phyloP scores from a whole-genome alignment of 257 asterid species.

The Primulina eburnea region DNA sequence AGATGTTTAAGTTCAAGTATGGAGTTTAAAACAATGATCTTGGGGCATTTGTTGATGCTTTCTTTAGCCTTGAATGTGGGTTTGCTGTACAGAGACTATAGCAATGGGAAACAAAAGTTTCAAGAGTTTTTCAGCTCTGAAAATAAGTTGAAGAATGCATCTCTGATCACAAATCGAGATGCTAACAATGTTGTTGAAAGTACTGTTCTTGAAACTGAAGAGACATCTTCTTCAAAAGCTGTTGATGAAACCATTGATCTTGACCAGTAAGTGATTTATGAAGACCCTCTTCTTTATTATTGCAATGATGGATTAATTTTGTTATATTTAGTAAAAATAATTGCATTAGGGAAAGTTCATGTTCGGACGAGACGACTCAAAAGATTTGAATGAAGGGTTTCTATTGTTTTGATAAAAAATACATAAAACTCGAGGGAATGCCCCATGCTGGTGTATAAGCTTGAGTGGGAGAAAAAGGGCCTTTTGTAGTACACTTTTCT shows the following conservation, averaged over 20 bases:
- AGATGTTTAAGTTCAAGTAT: slow-evolving; percentile 20
- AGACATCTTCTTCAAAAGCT: slow-evolving; percentile 28
- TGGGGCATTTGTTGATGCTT: slow-evolving; percentile 52
- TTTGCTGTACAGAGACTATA: slow-evolving; percentile 48
- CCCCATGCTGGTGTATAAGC: background rate
- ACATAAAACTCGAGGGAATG: background rate
- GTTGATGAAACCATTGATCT: slow-evolving; percentile 51
- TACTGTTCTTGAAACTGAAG: slow-evolving; percentile 31
- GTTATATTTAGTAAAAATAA: background rate
- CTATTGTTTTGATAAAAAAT: background rate
- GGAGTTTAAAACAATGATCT: slow-evolving; percentile 39
- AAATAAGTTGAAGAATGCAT: slow-evolving; percentile 34
- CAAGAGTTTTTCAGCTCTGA: slow-evolving; percentile 35
- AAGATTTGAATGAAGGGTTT: background rate
- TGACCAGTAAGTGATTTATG: slow-evolving; percentile 66
- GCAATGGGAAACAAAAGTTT: slow-evolving; percentile 34
- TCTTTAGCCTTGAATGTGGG: slow-evolving; percentile 55
- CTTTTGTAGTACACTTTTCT: slow-evolving; percentile 27
- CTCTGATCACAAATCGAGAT: slow-evolving; percentile 29
- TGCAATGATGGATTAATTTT: background rate
- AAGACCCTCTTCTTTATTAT: background rate
- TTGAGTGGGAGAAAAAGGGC: slow-evolving; percentile 18
- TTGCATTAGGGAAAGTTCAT: background rate
- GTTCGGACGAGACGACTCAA: background rate
- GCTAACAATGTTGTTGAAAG: slow-evolving; percentile 27